Evolutionary conservation across 768 basidiomycete genomes (phyloP).

Genomic region (Pisolithus albus): DNA sequence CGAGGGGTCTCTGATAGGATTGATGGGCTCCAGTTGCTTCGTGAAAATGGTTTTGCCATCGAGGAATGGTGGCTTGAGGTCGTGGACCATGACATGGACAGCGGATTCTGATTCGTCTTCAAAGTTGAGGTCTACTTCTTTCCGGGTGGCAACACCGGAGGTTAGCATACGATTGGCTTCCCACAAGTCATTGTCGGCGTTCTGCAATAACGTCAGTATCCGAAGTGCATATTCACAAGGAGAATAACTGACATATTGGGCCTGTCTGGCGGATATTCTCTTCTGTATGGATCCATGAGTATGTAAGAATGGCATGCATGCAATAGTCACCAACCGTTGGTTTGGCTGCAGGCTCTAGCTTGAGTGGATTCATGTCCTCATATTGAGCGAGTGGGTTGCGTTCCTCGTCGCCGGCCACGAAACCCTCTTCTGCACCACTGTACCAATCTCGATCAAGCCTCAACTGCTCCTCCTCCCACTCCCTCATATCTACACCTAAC

Average conservation of each 20-base stretch:
- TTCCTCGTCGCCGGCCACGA: conserved; percentile 81
- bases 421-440: conserved; percentile 82
- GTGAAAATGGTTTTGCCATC: conserved; percentile 96
- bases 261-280: conserved; percentile 89
- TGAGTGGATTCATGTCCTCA: conserved; percentile 68
- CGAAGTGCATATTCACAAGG: background rate
- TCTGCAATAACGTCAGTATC: conserved; percentile 41
- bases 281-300: conserved; percentile 39
- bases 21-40: conserved; percentile 94
- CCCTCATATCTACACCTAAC: conserved; percentile 64
- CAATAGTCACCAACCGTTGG: conserved; percentile 47
- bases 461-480: conserved; percentile 98
- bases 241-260: conserved; percentile 73
- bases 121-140: conserved; percentile 85
- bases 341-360: conserved; percentile 72
- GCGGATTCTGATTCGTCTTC: conserved; percentile 95
- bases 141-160: conserved; percentile 88
- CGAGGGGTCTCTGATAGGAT: conserved; percentile 88
- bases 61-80: conserved; percentile 95
- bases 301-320: background rate
- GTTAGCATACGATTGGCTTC: conserved; percentile 97
- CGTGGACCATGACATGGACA: conserved; percentile 95
- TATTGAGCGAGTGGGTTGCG: conserved; percentile 91
- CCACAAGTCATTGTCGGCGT: conserved; percentile 98
- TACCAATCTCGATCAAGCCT: conserved; percentile 96